Conservation (phyloP, 2,329 filamentous ascomycete species). For the Harringtonia aguacate region DNA sequence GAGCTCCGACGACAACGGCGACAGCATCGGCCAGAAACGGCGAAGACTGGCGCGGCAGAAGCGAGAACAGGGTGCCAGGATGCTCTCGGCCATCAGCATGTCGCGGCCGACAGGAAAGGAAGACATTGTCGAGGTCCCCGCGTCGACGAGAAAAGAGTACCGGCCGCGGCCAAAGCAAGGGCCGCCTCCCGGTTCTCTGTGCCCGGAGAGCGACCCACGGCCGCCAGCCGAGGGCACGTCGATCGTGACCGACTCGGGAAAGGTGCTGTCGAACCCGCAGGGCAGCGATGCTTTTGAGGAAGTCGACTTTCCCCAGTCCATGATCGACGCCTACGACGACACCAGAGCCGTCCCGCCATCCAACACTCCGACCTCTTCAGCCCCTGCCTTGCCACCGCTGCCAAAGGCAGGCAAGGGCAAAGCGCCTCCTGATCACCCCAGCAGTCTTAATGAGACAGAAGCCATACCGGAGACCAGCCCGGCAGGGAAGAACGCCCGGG, state of each 20-base stretch:
- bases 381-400: constrained; percentile 1
- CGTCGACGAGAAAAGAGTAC: constrained; percentile 18
- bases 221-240: not conserved
- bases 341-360: not conserved
- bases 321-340: constrained; percentile 4
- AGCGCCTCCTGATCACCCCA: not conserved
- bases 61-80: constrained; percentile 27
- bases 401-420: not conserved
- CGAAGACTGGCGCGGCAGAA: constrained; percentile 25
- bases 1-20: constrained; percentile 17
- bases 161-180: not conserved
- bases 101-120: constrained; percentile 18
- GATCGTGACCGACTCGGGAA: not conserved
- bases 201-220: constrained; percentile 3
- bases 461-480: constrained; percentile 16
- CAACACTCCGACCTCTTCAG: constrained; percentile 7
- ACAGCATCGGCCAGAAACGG: constrained; percentile 24
- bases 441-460: constrained; percentile 8
- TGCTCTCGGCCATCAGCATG: constrained; percentile 30
- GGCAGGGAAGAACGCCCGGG: not conserved
- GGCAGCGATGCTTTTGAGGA: constrained; percentile 2
- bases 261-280: not conserved
- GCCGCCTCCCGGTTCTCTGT: not conserved
- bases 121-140: constrained; percentile 23
- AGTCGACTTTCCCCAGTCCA: constrained; percentile 5